Percentiles rank a stretch among this genome's conserved stretches.
Evolutionary conservation across 202 grass and related monocot genomes (phyloP).

Genomic region (Setaria viridis): DNA sequence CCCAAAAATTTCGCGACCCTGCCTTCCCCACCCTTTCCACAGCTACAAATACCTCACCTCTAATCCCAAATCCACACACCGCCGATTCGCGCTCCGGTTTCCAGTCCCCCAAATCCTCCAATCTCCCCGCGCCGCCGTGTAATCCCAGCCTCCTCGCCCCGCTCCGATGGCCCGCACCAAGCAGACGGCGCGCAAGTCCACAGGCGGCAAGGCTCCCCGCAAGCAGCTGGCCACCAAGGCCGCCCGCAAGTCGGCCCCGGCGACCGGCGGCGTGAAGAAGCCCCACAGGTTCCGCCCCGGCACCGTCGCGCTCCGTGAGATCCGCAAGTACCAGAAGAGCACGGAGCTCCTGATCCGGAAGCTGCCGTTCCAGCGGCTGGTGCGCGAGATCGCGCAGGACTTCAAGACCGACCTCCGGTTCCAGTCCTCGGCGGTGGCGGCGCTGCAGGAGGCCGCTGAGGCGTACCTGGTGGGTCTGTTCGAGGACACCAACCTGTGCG

Average conservation of each 20-base stretch:
- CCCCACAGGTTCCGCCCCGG: too few species aligned
- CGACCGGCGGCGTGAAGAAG: too few species aligned
- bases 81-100: neutral
- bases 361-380: too few species aligned
- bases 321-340: too few species aligned
- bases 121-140: neutral
- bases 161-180: constrained; percentile 21
- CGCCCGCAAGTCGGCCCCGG: too few species aligned
- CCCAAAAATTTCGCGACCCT: neutral
- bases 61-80: neutral
- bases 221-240: too few species aligned
- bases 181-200: constrained; percentile 5
- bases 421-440: too few species aligned
- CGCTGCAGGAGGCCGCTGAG: too few species aligned
- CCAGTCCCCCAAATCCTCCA: neutral
- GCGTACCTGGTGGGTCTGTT: constrained; percentile 40
- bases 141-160: neutral
- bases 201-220: constrained; percentile 17
- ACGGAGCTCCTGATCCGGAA: too few species aligned
- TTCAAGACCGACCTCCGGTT: too few species aligned
- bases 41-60: neutral
- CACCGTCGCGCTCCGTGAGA: too few species aligned
- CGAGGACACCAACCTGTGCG: constrained; percentile 84
- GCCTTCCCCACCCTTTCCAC: neutral
- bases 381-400: too few species aligned